These are phyloP conservation scores for Lagerstroemia speciosa DNA, from an alignment of 345 rosid species.

Conservation along the genomic window DNA sequence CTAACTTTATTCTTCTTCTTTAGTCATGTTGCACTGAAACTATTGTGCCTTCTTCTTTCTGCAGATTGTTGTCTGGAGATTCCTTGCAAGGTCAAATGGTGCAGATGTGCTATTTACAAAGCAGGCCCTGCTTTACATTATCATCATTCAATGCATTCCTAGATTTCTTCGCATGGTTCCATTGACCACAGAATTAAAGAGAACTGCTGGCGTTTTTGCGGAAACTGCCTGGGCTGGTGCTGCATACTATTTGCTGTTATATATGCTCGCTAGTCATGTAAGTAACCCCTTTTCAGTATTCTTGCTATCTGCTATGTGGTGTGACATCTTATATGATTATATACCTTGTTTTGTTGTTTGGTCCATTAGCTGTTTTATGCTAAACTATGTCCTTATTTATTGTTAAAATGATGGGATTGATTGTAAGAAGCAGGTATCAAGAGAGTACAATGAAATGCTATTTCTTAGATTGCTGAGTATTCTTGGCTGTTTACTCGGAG, in stretches of 20 bases:
- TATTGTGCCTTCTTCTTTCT: constrained; percentile 8
- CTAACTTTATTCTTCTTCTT: background rate
- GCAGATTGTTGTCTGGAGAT: constrained; percentile 87
- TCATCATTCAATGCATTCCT: constrained; percentile 68
- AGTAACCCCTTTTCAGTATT: constrained; percentile 18
- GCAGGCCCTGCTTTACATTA: constrained; percentile 54
- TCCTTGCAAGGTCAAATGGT: constrained; percentile 60
- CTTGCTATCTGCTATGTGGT: background rate
- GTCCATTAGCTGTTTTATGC: background rate
- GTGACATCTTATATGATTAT: background rate
- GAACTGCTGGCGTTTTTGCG: constrained; percentile 92
- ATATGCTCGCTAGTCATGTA: constrained; percentile 99
- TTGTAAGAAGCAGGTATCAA: background rate
- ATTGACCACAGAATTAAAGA: constrained; percentile 74
- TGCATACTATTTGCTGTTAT: constrained; percentile 77
- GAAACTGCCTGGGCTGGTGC: constrained; percentile 99
- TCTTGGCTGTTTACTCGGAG: background rate
- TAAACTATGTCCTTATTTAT: background rate
- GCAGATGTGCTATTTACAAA: constrained; percentile 67
- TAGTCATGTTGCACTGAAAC: too few species aligned
- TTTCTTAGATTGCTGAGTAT: background rate
- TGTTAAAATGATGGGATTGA: background rate
- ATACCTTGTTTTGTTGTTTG: background rate
- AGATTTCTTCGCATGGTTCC: constrained; percentile 65
- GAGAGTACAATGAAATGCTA: background rate